Evolutionary conservation across 2,329 filamentous ascomycete genomes (phyloP).

Genomic region (Phoma sp.): DNA sequence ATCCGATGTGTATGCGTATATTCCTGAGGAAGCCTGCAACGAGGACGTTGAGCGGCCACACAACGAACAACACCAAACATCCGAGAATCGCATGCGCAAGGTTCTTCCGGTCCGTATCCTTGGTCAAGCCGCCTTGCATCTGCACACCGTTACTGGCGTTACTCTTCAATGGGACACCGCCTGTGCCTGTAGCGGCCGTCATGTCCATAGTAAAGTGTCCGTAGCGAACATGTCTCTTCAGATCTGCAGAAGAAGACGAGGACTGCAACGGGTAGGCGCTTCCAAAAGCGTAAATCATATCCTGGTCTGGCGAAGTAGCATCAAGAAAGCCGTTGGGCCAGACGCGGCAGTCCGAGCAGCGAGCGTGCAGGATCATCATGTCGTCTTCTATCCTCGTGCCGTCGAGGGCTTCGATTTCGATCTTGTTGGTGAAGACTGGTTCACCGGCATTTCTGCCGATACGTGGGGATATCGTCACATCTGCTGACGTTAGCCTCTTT

Average conservation of each 20-base stretch:
- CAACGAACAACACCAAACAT: slow-evolving; percentile 43
- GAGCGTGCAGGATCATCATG: slow-evolving; percentile 48
- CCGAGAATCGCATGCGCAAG: slow-evolving; percentile 43
- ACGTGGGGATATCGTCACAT: slow-evolving; percentile 50
- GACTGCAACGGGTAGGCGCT: slow-evolving; percentile 37
- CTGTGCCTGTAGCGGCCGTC: slow-evolving; percentile 45
- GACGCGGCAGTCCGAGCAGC: slow-evolving; percentile 50
- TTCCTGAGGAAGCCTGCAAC: slow-evolving; percentile 50
- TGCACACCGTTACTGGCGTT: slow-evolving; percentile 32
- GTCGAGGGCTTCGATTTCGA: slow-evolving; percentile 39
- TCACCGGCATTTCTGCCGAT: slow-evolving; percentile 46
- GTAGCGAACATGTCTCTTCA: slow-evolving; percentile 50
- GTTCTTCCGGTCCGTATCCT: slow-evolving; percentile 38
- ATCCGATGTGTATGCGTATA: slow-evolving; percentile 52
- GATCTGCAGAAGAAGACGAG: slow-evolving; percentile 40
- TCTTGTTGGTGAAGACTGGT: slow-evolving; percentile 40
- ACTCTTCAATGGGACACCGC: slow-evolving; percentile 42
- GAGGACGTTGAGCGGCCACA: slow-evolving; percentile 43
- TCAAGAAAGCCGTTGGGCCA: slow-evolving; percentile 50
- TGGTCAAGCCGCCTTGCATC: slow-evolving; percentile 28
- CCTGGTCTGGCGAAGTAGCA: slow-evolving; percentile 36
- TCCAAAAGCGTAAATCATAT: slow-evolving; percentile 55
- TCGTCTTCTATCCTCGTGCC: slow-evolving; percentile 45
- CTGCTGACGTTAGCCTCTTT: slow-evolving; percentile 24
- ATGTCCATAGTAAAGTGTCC: slow-evolving; percentile 54